Conservation (phyloP, 768 basidiomycete species). For the Leucosporidium yakuticum region DNA sequence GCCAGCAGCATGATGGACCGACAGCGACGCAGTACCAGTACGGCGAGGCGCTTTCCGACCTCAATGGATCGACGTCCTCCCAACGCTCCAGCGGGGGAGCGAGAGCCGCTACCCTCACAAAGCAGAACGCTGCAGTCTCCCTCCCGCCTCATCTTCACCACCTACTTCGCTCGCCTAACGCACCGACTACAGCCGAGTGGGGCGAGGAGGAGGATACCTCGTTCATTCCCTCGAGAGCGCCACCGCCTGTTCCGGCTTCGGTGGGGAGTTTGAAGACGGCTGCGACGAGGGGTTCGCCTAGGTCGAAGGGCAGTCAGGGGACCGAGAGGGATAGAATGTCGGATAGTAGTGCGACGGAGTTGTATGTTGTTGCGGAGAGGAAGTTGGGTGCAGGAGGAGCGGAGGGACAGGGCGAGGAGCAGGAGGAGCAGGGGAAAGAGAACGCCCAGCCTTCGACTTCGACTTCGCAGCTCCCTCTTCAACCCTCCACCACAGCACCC, state of each 20-base stretch:
- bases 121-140: constrained; percentile 31
- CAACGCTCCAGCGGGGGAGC: neutral
- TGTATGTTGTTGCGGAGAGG: neutral
- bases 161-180: constrained; percentile 20
- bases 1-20: neutral
- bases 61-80: neutral
- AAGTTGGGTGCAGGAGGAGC: too few species aligned
- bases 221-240: neutral
- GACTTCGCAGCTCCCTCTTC: too few species aligned
- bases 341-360: neutral
- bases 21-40: neutral
- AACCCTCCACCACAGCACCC: neutral
- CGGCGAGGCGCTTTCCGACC: constrained; percentile 11
- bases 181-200: neutral
- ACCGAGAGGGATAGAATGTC: neutral
- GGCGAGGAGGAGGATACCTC: neutral
- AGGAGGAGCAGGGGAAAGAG: too few species aligned
- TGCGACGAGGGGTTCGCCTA: neutral
- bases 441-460: too few species aligned
- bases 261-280: too few species aligned
- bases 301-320: neutral
- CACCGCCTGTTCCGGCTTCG: neutral
- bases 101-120: constrained; percentile 2
- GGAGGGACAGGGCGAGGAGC: too few species aligned
- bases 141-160: constrained; percentile 32